Percentiles rank a stretch among this genome's conserved stretches.
Conservation (phyloP, 1,139 yeast species). For the Lodderomyces parapsilosis region DNA sequence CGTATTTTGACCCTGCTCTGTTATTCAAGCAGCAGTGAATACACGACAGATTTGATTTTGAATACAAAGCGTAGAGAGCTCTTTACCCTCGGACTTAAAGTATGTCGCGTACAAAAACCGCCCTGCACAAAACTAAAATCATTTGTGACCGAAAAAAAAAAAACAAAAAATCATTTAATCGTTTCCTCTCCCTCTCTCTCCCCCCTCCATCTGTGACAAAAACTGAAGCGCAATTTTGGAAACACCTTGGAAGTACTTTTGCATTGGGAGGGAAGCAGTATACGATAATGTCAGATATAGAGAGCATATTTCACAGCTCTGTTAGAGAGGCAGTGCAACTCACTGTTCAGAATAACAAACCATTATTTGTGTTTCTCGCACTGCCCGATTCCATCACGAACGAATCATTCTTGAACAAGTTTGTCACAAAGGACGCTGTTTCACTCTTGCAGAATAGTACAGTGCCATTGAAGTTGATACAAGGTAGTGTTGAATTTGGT, state of each 20-base stretch:
- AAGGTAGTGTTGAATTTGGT: slow-evolving; percentile 46
- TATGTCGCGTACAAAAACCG: background rate
- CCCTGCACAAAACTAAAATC: background rate
- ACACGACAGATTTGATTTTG: no score
- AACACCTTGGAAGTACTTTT: background rate
- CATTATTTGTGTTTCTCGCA: slow-evolving; percentile 42
- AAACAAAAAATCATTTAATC: no score
- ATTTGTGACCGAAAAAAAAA: background rate
- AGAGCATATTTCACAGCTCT: slow-evolving; percentile 23
- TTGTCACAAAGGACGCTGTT: slow-evolving; percentile 12
- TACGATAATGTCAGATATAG: slow-evolving; percentile 3
- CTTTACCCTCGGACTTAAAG: background rate
- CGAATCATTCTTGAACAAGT: slow-evolving; percentile 23
- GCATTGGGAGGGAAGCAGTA: background rate
- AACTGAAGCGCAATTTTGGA: background rate
- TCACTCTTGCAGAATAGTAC: slow-evolving; percentile 19
- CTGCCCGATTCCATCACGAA: slow-evolving; percentile 17
- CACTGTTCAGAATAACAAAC: slow-evolving; percentile 32
- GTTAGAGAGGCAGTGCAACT: slow-evolving; percentile 43
- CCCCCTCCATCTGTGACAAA: background rate
- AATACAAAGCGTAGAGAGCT: no score
- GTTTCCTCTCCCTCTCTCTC: no score
- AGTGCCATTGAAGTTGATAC: slow-evolving; percentile 44
- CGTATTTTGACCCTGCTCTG: slow-evolving; percentile 11
- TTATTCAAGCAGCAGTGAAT: no score